Evolutionary conservation across 2,329 filamentous ascomycete species (phyloP).

Genomic region (Botrytis cinerea): DNA sequence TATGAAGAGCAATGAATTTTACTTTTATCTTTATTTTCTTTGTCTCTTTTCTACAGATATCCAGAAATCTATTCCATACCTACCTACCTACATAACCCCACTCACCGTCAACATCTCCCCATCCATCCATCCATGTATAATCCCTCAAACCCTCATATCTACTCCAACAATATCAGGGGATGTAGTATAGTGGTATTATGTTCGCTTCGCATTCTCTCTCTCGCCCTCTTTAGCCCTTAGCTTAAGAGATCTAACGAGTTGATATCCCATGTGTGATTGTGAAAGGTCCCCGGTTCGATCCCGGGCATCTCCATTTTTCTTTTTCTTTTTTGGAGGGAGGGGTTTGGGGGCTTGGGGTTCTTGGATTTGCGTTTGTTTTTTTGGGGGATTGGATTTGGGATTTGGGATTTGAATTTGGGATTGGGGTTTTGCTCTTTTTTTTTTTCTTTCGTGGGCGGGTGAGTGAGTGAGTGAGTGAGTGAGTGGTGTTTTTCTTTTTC

Average conservation of each 20-base stretch:
- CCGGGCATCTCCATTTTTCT: neutral
- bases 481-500: too few relatives aligned
- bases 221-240: rapidly evolving
- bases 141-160: too few relatives aligned
- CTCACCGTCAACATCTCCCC: too few relatives aligned
- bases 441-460: too few relatives aligned
- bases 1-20: neutral
- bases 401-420: too few relatives aligned
- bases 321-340: neutral
- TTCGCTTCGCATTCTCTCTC: neutral
- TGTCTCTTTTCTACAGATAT: neutral
- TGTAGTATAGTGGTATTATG: constrained; percentile 15
- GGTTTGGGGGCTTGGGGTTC: neutral
- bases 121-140: too few relatives aligned
- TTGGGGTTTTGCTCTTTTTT: too few relatives aligned
- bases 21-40: neutral
- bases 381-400: too few relatives aligned
- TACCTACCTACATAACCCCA: neutral
- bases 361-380: too few relatives aligned
- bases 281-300: constrained; percentile 14
- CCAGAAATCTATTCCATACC: neutral
- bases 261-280: neutral
- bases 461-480: too few relatives aligned
- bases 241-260: rapidly evolving
- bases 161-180: neutral